Base-by-base conservation (phyloP, 2,329 filamentous ascomycete species). In the Pseudocercospora ulei region DNA sequence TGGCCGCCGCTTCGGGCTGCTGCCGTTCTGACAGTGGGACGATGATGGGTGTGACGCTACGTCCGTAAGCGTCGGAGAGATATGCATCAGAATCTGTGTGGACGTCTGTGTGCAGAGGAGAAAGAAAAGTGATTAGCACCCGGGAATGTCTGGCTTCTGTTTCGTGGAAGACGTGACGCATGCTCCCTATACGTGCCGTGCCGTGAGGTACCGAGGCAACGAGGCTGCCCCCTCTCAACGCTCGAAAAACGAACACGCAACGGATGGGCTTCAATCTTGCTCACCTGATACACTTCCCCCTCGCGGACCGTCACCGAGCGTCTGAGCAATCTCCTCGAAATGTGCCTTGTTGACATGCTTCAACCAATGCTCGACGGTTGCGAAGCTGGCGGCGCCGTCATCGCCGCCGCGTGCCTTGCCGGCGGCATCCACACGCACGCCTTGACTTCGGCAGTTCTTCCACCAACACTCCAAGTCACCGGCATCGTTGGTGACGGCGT, bases 251-350 rank as follows among this genome's bases (percentile, higher is more conserved):
- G 22, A 19, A 28, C 8, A 19, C 16, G n/a, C 27, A 17, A 17
- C 17, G 16, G 7, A 30, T 30, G n/a, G 28, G 28, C n/a, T 27
- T 36, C 34, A 13, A 26, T 43, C 39, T 35, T 36, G 53, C 69
- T 72, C 67, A 78, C 74, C 73, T 62, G 67, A 69, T 52, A 67
- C 43, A 27, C 31, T 59, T 44, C 67, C 67, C 41, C 67, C 65
- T 31, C 64, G 64, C 26, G 73, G 73, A 36, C 75, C 75, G 60
- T 78, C 73, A n/a, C 75, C 75, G 27, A 71, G 61, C 48, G 66
- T 62, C 68, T 72, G 72, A n/a, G 69, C 70, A 27, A 76, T 52
- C 11, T 67, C 62, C 12, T 59, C 56, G n/a, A 78, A 53, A 55
- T 79, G 75, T 12, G 52, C 54, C 19, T 62, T 55, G 40, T 70